phyloP scores from a whole-genome alignment of 495 filamentous ascomycete species.

The Penicillium robsamsonii region DNA sequence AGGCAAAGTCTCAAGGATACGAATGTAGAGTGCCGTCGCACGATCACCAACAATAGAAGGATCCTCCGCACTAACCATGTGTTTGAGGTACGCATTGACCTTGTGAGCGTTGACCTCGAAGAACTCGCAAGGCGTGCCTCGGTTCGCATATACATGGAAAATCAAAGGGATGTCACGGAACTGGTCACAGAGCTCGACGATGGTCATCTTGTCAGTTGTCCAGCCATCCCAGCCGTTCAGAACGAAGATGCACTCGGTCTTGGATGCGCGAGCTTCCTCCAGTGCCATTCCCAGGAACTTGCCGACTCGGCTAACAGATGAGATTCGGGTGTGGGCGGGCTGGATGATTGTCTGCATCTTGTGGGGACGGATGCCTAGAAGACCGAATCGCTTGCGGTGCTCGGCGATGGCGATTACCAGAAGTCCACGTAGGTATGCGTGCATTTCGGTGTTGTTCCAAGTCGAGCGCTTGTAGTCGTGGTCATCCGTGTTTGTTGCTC shows the following conservation, averaged over 20 bases:
- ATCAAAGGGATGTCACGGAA: neutral
- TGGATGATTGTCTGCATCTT: conserved; percentile 11
- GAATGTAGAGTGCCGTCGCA: conserved; percentile 1
- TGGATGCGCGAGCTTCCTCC: conserved; percentile 1
- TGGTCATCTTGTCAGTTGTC: neutral
- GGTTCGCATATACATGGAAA: conserved; percentile 6
- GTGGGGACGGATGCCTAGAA: neutral
- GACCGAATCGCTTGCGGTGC: conserved; percentile 5
- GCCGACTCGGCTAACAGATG: neutral
- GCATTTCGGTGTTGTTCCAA: neutral
- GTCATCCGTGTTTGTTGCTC: neutral
- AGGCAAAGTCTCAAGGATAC: conserved; percentile 3
- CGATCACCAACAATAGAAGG: neutral
- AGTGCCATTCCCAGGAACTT: neutral
- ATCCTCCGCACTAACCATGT: neutral
- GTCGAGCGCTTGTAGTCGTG: neutral
- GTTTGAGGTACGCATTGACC: neutral
- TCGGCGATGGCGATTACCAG: conserved; percentile 1
- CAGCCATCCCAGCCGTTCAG: conserved; percentile 5
- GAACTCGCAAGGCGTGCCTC: neutral
- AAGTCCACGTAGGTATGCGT: conserved; percentile 5
- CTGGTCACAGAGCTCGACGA: neutral
- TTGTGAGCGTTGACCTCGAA: conserved; percentile 5
- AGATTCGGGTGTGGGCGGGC: neutral
- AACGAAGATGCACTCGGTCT: conserved; percentile 2